These are phyloP conservation scores for Geoglossum glabrum DNA, from an alignment of 495 filamentous ascomycete species.

Conservation along the genomic window DNA sequence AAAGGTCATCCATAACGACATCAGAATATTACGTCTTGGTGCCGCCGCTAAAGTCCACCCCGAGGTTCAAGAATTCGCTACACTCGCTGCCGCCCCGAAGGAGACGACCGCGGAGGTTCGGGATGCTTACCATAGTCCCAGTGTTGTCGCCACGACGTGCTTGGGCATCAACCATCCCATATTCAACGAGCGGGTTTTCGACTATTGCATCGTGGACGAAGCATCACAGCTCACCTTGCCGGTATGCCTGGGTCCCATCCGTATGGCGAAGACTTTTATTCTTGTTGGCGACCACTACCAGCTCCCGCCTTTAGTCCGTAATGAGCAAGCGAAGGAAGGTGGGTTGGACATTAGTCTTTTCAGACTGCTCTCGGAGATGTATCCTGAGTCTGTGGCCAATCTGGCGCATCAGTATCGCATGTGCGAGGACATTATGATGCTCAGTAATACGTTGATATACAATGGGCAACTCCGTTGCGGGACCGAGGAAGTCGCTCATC, in stretches of 20 bases:
- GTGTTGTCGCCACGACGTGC: constrained; percentile 86
- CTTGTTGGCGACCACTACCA: constrained; percentile 94
- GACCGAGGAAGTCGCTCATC: constrained; percentile 47
- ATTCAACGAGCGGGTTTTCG: constrained; percentile 76
- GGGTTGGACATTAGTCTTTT: constrained; percentile 88
- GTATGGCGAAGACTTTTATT: constrained; percentile 83
- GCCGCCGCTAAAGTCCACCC: constrained; percentile 65
- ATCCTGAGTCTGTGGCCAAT: constrained; percentile 70
- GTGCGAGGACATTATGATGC: constrained; percentile 87
- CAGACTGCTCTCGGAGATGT: constrained; percentile 71
- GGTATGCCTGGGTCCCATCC: constrained; percentile 79
- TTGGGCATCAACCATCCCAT: constrained; percentile 74
- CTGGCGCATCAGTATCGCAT: constrained; percentile 95
- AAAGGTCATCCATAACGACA: constrained; percentile 62
- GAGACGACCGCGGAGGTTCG: constrained; percentile 64
- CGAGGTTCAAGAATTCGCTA: constrained; percentile 66
- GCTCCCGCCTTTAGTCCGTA: constrained; percentile 82
- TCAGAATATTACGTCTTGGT: constrained; percentile 69
- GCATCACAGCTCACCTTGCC: constrained; percentile 94
- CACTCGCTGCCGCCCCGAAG: constrained; percentile 49
- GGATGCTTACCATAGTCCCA: constrained; percentile 58
- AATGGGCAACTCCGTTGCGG: constrained; percentile 76
- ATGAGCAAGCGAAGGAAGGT: constrained; percentile 64
- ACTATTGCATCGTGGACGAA: constrained; percentile 97
- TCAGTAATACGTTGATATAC: constrained; percentile 89